Percentiles rank a stretch among this genome's conserved stretches.
These are phyloP conservation scores for Neonectria faginata DNA, from an alignment of 2,329 filamentous ascomycete species.

Conservation along the genomic window DNA sequence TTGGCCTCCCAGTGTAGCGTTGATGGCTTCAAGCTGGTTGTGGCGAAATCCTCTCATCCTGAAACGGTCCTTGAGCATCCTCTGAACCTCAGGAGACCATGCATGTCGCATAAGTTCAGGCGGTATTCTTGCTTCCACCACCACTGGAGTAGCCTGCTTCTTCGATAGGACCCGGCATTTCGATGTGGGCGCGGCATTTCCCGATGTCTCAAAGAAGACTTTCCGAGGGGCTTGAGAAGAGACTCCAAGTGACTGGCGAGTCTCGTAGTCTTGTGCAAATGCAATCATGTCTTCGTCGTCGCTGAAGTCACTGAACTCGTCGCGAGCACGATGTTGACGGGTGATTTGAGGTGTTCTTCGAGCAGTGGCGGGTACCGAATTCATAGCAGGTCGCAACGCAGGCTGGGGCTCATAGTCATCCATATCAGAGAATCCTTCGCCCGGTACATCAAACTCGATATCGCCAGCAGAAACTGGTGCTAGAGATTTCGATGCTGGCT, in stretches of 20 bases:
- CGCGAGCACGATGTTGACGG: slow-evolving; percentile 40
- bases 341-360: slow-evolving; percentile 35
- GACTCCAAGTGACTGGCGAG: slow-evolving; percentile 49
- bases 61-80: slow-evolving; percentile 84
- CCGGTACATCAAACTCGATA: slow-evolving; percentile 42
- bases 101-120: slow-evolving; percentile 71
- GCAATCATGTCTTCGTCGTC: slow-evolving; percentile 66
- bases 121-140: slow-evolving; percentile 55
- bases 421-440: slow-evolving; percentile 47
- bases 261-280: slow-evolving; percentile 63
- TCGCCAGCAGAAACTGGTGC: slow-evolving; percentile 15
- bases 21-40: slow-evolving; percentile 96
- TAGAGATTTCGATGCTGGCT: slow-evolving; percentile 14
- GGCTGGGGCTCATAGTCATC: slow-evolving; percentile 45
- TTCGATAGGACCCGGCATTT: slow-evolving; percentile 51
- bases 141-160: slow-evolving; percentile 44
- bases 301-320: slow-evolving; percentile 61
- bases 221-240: slow-evolving; percentile 48
- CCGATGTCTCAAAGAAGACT: slow-evolving; percentile 62
- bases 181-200: slow-evolving; percentile 53
- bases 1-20: slow-evolving; percentile 86
- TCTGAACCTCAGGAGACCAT: slow-evolving; percentile 89
- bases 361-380: slow-evolving; percentile 15
- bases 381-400: slow-evolving; percentile 21
- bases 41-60: slow-evolving; percentile 86